Conservation (phyloP, 306 rosid species). For the Lithocarpus polystachyus region DNA sequence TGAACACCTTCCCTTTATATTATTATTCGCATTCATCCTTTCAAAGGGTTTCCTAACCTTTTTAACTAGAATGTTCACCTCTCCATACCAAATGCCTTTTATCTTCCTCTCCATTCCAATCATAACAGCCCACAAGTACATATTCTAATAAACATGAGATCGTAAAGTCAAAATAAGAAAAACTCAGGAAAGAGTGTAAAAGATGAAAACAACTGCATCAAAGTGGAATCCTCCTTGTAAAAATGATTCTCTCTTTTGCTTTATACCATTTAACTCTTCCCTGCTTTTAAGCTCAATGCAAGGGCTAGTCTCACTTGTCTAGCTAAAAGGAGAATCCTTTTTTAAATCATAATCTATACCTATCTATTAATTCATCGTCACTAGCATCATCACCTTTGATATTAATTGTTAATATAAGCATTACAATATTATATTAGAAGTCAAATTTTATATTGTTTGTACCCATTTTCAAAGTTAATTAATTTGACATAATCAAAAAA, state of each 20-base stretch:
- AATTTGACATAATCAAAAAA: no score
- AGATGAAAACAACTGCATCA: slow-evolving; percentile 14
- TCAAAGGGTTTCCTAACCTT: background rate
- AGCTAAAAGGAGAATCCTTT: background rate
- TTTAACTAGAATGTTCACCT: slow-evolving; percentile 11
- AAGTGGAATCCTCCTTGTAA: slow-evolving; percentile 17
- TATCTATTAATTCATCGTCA: background rate
- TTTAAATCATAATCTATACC: background rate
- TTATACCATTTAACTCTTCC: slow-evolving; percentile 3
- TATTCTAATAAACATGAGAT: background rate
- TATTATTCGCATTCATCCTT: background rate
- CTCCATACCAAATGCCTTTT: slow-evolving; percentile 14
- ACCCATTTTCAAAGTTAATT: no score
- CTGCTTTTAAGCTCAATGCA: slow-evolving; percentile 5
- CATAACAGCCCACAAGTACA: slow-evolving; percentile 4
- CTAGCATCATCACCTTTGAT: background rate
- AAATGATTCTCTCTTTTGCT: slow-evolving; percentile 15
- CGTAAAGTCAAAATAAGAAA: background rate
- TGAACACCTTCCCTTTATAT: slow-evolving; percentile 22
- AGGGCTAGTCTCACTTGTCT: background rate
- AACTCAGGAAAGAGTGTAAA: background rate
- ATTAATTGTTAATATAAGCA: background rate
- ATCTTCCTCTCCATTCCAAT: background rate
- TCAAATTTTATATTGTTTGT: no score
- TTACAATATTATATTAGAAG: background rate